These are phyloP conservation scores for Theobroma cacao DNA, from an alignment of 345 rosid species.

Conservation along the genomic window DNA sequence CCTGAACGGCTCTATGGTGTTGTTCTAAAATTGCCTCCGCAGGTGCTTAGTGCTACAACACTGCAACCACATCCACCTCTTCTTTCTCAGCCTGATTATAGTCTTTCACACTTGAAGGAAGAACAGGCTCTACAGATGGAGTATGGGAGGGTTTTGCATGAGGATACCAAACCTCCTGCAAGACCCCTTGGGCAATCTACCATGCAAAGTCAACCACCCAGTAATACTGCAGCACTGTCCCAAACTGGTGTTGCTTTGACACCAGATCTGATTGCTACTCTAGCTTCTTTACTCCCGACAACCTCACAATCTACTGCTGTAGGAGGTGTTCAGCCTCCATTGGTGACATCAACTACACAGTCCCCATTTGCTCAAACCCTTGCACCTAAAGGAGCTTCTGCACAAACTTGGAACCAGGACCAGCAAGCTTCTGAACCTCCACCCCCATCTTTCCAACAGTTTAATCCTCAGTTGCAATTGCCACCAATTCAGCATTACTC, in stretches of 20 bases:
- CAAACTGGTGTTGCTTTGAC: conserved; percentile 68
- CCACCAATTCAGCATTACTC: conserved; percentile 47
- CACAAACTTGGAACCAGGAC: conserved; percentile 54
- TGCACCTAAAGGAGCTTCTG: conserved; percentile 34
- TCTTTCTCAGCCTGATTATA: conserved; percentile 36
- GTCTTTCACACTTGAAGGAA: conserved; percentile 36
- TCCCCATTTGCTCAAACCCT: conserved; percentile 37
- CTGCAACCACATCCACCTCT: conserved; percentile 31
- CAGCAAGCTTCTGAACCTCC: conserved; percentile 39
- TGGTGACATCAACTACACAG: conserved; percentile 38
- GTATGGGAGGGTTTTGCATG: conserved; percentile 44
- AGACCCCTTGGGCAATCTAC: conserved; percentile 36
- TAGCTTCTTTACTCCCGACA: conserved; percentile 65
- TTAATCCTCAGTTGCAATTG: conserved; percentile 39
- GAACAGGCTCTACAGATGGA: conserved; percentile 36
- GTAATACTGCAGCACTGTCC: conserved; percentile 34
- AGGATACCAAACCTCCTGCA: conserved; percentile 41
- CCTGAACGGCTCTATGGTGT: conserved; percentile 95
- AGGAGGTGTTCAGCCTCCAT: conserved; percentile 43
- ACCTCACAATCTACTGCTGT: conserved; percentile 41
- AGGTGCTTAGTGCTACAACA: conserved; percentile 36
- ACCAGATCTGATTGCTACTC: conserved; percentile 79
- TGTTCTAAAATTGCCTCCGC: conserved; percentile 79
- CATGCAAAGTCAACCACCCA: conserved; percentile 34
- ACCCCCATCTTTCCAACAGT: conserved; percentile 46